Evolutionary conservation across 2,329 filamentous ascomycete genomes (phyloP).

Genomic region (Trichoderma aggressivum): DNA sequence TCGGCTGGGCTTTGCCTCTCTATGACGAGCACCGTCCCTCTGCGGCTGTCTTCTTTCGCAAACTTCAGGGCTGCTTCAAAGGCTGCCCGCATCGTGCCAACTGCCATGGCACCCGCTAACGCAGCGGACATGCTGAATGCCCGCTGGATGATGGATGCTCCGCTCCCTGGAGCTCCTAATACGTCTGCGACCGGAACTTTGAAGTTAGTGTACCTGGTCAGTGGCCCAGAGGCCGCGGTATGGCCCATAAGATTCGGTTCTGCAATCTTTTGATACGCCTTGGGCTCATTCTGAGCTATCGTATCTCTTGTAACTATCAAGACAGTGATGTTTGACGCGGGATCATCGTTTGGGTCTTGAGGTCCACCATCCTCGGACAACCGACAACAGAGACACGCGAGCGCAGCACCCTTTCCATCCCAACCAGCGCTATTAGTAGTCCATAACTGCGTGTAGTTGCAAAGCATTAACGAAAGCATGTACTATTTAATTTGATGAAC

Average conservation of each 20-base stretch:
- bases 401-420: not conserved
- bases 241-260: conserved; percentile 9
- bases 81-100: not conserved
- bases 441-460: not conserved
- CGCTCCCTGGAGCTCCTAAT: not conserved
- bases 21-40: not conserved
- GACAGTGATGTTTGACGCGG: not conserved
- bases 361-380: not conserved
- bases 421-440: not conserved
- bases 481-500: not conserved
- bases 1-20: conserved; percentile 6
- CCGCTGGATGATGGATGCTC: not conserved
- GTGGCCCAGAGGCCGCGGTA: not conserved
- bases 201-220: not conserved
- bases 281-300: not conserved
- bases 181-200: not conserved
- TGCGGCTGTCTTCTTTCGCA: not conserved
- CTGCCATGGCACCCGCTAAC: not conserved
- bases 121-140: conserved; percentile 6
- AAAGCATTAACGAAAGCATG: not conserved
- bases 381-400: not conserved
- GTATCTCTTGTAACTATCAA: not conserved
- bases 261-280: not conserved
- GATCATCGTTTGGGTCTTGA: not conserved
- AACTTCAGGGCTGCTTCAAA: conserved; percentile 6